Evolutionary conservation across 192 early-diverging fungal species (phyloP).

Genomic region (Neocallimastix lanati): DNA sequence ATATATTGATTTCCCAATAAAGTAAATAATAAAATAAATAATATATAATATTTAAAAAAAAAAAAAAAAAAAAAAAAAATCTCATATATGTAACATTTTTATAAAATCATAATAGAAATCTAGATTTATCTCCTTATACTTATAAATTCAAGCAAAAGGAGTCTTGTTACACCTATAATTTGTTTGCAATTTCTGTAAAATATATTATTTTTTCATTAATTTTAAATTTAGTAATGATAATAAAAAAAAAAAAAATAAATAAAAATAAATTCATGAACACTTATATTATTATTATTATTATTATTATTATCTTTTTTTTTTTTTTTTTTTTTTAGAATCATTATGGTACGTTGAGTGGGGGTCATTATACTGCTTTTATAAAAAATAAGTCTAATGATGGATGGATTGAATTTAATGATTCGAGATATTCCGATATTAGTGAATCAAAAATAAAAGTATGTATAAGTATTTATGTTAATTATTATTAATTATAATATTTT

Average conservation of each 20-base stretch:
- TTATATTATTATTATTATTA: background rate
- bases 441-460: conserved; percentile 28
- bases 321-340: conserved; percentile 24
- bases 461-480: too few species aligned
- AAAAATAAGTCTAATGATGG: conserved; percentile 32
- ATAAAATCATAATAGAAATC: background rate
- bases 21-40: too few species aligned
- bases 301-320: background rate
- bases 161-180: conserved; percentile 35
- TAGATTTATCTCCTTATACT: background rate
- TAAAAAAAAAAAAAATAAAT: too few species aligned
- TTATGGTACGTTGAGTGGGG: conserved; percentile 52
- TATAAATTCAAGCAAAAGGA: conserved; percentile 1
- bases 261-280: too few species aligned
- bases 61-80: too few species aligned
- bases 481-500: too few species aligned
- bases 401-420: conserved; percentile 81
- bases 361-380: conserved; percentile 58
- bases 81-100: too few species aligned
- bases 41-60: too few species aligned
- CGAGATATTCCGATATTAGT: conserved; percentile 38
- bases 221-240: too few species aligned
- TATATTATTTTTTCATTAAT: too few species aligned
- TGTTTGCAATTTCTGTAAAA: conserved; percentile 64
- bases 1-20: conserved; percentile 63